These are phyloP conservation scores for Coffea canephora DNA, from an alignment of 257 asterid genomes.

Conservation along the genomic window DNA sequence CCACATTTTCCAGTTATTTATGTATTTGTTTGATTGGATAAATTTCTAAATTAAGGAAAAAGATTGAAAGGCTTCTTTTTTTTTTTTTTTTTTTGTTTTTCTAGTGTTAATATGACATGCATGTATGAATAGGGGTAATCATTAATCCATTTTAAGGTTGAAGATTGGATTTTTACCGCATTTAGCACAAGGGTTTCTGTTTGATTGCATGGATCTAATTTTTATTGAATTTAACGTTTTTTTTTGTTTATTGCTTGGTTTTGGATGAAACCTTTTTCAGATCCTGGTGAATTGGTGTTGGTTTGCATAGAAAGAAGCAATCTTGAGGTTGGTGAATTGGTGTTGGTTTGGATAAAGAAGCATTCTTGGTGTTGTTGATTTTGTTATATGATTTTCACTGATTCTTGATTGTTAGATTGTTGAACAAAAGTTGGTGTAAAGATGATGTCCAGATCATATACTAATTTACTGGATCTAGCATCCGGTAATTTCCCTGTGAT, in stretches of 20 bases:
- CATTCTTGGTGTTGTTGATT: conserved; percentile 5
- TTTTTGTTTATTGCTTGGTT: neutral
- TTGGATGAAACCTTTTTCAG: conserved; percentile 27
- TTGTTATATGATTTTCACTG: neutral
- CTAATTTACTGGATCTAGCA: conserved; percentile 49
- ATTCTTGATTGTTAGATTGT: conserved; percentile 2
- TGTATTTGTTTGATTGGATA: neutral
- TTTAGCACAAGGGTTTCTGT: conserved; percentile 28
- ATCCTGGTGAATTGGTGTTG: conserved; percentile 24
- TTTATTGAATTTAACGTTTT: conserved; percentile 15
- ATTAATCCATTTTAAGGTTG: conserved; percentile 6
- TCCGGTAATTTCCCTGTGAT: conserved; percentile 52
- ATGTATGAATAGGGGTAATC: conserved; percentile 11
- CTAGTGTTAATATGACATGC: conserved; percentile 10
- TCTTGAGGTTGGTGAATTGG: conserved; percentile 6
- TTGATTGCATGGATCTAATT: conserved; percentile 33
- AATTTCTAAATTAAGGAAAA: neutral
- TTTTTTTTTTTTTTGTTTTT: neutral
- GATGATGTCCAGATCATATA: conserved; percentile 56
- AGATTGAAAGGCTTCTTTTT: neutral
- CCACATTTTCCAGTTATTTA: neutral
- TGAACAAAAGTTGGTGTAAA: conserved; percentile 25
- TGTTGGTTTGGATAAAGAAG: conserved; percentile 1
- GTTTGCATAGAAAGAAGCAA: conserved; percentile 8
- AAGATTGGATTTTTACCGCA: conserved; percentile 17